Conservation (phyloP, 495 filamentous ascomycete genomes). For the Margaritispora aquatica region DNA sequence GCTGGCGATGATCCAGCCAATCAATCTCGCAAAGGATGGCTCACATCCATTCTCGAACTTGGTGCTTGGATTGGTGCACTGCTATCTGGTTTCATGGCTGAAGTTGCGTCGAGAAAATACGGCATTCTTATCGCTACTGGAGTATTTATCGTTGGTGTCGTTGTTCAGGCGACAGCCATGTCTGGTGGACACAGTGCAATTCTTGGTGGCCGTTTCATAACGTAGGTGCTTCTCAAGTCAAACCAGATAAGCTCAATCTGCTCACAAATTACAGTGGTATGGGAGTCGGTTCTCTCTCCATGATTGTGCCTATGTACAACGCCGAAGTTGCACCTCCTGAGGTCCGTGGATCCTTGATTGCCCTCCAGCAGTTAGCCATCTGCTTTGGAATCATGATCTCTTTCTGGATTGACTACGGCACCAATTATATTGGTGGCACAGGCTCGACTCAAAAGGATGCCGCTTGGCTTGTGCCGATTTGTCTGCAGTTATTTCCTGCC, state of each 20-base stretch:
- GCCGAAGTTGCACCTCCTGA: conserved; percentile 57
- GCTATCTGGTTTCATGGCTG: conserved; percentile 68
- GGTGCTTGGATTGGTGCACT: conserved; percentile 79
- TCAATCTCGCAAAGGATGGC: conserved; percentile 66
- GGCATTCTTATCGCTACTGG: conserved; percentile 62
- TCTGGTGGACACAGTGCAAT: conserved; percentile 51
- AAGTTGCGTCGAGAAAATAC: conserved; percentile 67
- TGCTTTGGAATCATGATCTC: conserved; percentile 77
- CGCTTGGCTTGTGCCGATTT: conserved; percentile 63
- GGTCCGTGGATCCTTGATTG: conserved; percentile 64
- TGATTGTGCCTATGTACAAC: conserved; percentile 66
- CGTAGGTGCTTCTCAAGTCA: conserved; percentile 29
- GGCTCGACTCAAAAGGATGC: conserved; percentile 54
- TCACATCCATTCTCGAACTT: conserved; percentile 74
- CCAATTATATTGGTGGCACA: conserved; percentile 74
- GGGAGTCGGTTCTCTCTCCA: conserved; percentile 63
- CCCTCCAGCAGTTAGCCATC: conserved; percentile 74
- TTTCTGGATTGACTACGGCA: conserved; percentile 80
- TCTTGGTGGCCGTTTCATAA: conserved; percentile 69
- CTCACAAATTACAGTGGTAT: conserved; percentile 40
- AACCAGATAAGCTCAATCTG: neutral
- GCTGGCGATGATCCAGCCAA: conserved; percentile 41
- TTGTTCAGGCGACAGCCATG: conserved; percentile 63
- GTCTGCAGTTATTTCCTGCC: conserved; percentile 55
- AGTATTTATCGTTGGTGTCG: conserved; percentile 74